Evolutionary conservation across 768 basidiomycete genomes (phyloP), one percentile per base, ranked within the genome.

Genomic region (Psilocybe azurescens): DNA sequence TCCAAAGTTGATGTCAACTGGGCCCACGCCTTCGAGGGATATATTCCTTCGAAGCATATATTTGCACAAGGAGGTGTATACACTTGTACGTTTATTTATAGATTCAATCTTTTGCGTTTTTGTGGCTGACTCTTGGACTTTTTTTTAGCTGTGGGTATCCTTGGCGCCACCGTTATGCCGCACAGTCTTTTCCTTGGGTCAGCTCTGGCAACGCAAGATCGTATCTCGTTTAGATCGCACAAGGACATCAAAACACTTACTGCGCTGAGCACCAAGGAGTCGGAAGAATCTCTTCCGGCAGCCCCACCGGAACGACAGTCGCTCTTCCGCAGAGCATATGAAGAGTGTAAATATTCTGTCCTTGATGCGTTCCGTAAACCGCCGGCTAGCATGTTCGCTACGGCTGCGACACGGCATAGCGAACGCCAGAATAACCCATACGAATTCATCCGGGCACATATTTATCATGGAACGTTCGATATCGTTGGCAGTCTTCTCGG

Each of bases 171-270:
- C 2, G 89, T 95, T 61, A 96, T 96, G 95, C 95, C 95, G 0
- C 95, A 96, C 73, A 90, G 89, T 61, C 80, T 97, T n/a, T 95
- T 92, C 79, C 81, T 97, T 14, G 95, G 95, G 5, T 94, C 93
- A 2, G 86, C 87, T 32, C 85, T 97, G 4, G 89, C 94, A 2
- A 94, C 93, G 0, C 91, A 95, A 71, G 89, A 95, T 60, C 80
- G 95, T 49, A 69, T 93, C 13, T 76, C 78, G 1, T 74, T 75
- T 39, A 72, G 74, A 8, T 65, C 77, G 3, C 59, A 64, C 16
- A 62, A 68, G 62, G 52, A 65, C 51, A 64, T 66, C 52, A 65
- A 68, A 44, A 58, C 56, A 4, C 54, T 68, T 8, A 53, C 64
- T 47, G 41, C 61, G 5, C 53, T 61, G 18, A 49, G 66, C 36